A percentile compares a stretch with the other conserved stretches of the same genome.
Evolutionary conservation across 441 rosid species (phyloP).

Genomic region (Croton laevigatus): DNA sequence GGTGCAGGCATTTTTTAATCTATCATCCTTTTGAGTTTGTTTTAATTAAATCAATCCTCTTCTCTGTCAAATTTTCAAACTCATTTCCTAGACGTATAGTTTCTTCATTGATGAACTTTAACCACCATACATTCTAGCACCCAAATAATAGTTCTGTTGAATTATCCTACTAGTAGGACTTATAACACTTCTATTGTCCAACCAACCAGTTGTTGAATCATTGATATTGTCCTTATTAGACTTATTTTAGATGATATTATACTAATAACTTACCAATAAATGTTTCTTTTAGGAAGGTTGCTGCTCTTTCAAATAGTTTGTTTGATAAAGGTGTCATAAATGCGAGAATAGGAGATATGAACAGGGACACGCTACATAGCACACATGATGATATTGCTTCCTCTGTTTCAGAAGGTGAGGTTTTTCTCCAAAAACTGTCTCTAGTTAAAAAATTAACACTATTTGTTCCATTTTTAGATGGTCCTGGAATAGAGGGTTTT

Average conservation of each 20-base stretch:
- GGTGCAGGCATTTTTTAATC: not conserved
- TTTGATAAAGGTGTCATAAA: slow-evolving; percentile 24
- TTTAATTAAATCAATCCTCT: not conserved
- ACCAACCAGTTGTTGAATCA: not conserved
- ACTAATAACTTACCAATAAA: slow-evolving; percentile 7
- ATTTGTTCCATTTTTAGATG: slow-evolving; percentile 41
- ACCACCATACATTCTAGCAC: not conserved
- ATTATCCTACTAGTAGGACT: not conserved
- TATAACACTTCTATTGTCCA: not conserved
- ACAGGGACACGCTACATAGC: slow-evolving; percentile 27
- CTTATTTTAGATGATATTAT: slow-evolving; percentile 7
- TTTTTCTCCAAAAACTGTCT: slow-evolving; percentile 18
- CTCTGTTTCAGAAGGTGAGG: slow-evolving; percentile 47
- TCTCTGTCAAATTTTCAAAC: not conserved
- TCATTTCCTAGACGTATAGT: not conserved
- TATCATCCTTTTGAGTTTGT: not conserved
- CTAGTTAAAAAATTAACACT: slow-evolving; percentile 26
- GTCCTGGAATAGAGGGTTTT: slow-evolving; percentile 91
- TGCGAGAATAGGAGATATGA: slow-evolving; percentile 27
- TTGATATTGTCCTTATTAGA: not conserved
- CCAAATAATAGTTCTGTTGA: not conserved
- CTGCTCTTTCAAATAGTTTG: slow-evolving; percentile 30
- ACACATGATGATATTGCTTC: slow-evolving; percentile 35
- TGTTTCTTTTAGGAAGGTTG: slow-evolving; percentile 31
- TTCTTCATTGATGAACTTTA: not conserved